These are phyloP conservation scores for Bryoglossum gracile DNA, from an alignment of 495 filamentous ascomycete species.

Conservation along the genomic window DNA sequence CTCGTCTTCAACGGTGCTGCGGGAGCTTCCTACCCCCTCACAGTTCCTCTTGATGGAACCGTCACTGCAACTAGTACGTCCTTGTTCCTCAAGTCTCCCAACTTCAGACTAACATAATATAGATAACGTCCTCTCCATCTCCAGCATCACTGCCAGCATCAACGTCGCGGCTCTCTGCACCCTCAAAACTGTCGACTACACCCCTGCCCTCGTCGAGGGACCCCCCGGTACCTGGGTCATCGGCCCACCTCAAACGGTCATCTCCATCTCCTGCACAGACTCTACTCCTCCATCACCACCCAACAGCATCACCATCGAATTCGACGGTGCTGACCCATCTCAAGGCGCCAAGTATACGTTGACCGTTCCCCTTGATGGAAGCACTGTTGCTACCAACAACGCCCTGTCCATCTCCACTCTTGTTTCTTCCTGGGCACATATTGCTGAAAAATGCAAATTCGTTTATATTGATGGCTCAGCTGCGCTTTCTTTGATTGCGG, in stretches of 20 bases:
- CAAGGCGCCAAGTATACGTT: slow-evolving; percentile 10
- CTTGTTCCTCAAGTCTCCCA: background rate
- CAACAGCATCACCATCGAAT: slow-evolving; percentile 14
- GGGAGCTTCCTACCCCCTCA: slow-evolving; percentile 11
- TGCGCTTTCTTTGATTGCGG: slow-evolving; percentile 3
- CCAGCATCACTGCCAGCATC: slow-evolving; percentile 7
- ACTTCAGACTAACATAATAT: background rate
- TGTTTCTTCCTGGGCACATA: background rate
- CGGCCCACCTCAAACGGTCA: slow-evolving; percentile 19
- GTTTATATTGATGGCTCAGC: slow-evolving; percentile 7
- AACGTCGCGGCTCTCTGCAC: slow-evolving; percentile 11
- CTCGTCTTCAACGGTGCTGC: slow-evolving; percentile 18
- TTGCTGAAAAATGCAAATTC: slow-evolving; percentile 12
- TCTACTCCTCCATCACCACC: background rate
- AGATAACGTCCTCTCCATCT: slow-evolving; percentile 22
- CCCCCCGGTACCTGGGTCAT: slow-evolving; percentile 12
- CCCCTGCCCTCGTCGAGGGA: slow-evolving; percentile 14
- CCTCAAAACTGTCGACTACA: slow-evolving; percentile 18
- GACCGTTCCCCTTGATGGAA: slow-evolving; percentile 15
- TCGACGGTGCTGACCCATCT: slow-evolving; percentile 16
- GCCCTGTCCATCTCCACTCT: slow-evolving; percentile 18
- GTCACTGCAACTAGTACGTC: slow-evolving; percentile 7
- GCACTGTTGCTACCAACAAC: slow-evolving; percentile 10
- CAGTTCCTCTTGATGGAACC: slow-evolving; percentile 14
- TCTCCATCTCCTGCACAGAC: slow-evolving; percentile 9